Percentiles rank a stretch among this genome's conserved stretches.
Conservation (phyloP, 164 flowering plant species). For the Vitis amurensis region DNA sequence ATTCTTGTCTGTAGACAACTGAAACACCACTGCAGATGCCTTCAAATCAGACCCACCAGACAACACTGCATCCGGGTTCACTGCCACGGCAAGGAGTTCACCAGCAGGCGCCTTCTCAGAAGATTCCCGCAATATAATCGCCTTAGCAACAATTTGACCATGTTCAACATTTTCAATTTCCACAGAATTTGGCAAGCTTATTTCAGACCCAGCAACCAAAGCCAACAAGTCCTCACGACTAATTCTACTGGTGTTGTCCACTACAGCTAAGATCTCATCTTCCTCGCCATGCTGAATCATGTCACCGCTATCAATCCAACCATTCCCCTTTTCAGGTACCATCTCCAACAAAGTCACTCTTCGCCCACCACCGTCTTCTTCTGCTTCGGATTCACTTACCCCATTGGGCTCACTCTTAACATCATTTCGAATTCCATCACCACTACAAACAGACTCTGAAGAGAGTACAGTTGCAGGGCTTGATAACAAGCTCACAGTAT, state of each 20-base stretch:
- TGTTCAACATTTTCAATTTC: constrained; percentile 19
- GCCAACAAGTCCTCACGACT: constrained; percentile 23
- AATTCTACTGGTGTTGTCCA: constrained; percentile 18
- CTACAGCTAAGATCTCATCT: constrained; percentile 24
- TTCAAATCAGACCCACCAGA: constrained; percentile 14
- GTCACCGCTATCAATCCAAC: constrained; percentile 3
- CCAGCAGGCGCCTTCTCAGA: constrained; percentile 25
- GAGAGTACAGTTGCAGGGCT: constrained; percentile 13
- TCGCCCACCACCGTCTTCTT: constrained; percentile 4
- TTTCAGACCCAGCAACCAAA: constrained; percentile 17
- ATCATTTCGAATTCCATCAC: constrained; percentile 8
- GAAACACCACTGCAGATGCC: constrained; percentile 29
- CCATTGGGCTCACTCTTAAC: background rate
- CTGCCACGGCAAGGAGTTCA: constrained; percentile 22
- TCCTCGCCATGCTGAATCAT: constrained; percentile 26
- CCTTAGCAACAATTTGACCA: constrained; percentile 32
- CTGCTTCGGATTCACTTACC: constrained; percentile 2
- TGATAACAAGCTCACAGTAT: constrained; percentile 25
- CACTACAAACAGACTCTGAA: constrained; percentile 9
- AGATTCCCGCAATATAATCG: constrained; percentile 31
- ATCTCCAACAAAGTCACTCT: constrained; percentile 10
- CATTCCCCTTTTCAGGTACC: constrained; percentile 14
- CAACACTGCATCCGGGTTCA: constrained; percentile 18
- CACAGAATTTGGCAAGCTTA: constrained; percentile 24
- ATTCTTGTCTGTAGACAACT: constrained; percentile 24